Base-by-base conservation (phyloP, 257 asterid genomes). In the Fraxinus cuspidata region DNA sequence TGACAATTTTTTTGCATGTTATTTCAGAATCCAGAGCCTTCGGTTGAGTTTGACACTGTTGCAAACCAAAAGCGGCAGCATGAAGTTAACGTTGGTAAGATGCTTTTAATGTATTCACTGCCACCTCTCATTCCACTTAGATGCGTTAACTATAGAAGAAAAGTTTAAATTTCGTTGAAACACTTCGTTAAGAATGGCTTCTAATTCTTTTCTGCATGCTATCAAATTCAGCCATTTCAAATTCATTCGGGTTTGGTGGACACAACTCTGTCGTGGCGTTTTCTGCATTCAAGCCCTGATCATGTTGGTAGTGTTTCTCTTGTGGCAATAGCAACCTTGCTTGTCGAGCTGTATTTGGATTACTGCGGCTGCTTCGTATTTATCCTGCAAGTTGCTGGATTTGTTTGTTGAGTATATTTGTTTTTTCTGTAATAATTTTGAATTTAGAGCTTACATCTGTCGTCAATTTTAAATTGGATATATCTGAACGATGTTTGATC, bases 31-130 rank as follows among this genome's bases (percentile, higher is more conserved):
- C 94, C 89, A 16, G 99, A 95, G 85, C 93, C 99, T 60, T 84
- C 97, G 0, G 92, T 93, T 44, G 97, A 91, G 71, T 91, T 95
- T 64, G 98, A 95, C 83, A 90, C 96, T 0, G 94, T 93, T 71
- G 89, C 98, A 82, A 95, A 93, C 84, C 53, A 75, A 74, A 95
- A 95, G 86, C 91, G 91, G 87, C 93, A 89, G 75, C 97, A 95
- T 29, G 96, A 91, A 80, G 84, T 95, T 69, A 90, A 93, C 60
- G 94, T 91, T 81, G 99, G 97, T 94, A 90, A 86, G 98, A 73
- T 70, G 19, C 70, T 69, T 35, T 68, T 10, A 11, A 42, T 42
- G 49, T 42, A 18, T 42, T 42, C 4, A 4, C 4, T 2, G 16
- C 4, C 49, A 42, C 0, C 16, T 11, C 49, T 42, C 3, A 51